Conservation (phyloP, 2,329 filamentous ascomycete genomes). For the Phyllosticta capitalensis region DNA sequence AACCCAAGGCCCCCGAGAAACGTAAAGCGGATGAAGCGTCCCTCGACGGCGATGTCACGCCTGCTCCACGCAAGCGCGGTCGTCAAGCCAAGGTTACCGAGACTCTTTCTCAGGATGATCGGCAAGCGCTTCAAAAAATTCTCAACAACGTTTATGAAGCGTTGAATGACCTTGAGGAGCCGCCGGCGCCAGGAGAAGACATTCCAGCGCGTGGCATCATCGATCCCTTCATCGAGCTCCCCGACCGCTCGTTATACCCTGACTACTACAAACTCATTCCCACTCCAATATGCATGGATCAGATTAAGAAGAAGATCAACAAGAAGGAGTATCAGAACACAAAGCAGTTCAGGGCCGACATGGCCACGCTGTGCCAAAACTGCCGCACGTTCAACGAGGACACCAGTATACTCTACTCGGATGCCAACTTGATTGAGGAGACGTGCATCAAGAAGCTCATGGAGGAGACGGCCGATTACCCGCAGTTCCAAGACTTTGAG, state of each 20-base stretch:
- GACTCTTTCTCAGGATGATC: constrained; percentile 58
- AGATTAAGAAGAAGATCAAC: constrained; percentile 91
- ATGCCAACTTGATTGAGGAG: constrained; percentile 80
- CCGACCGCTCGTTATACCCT: constrained; percentile 78
- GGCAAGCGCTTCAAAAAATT: constrained; percentile 68
- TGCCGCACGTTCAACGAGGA: constrained; percentile 97
- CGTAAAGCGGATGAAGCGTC: constrained; percentile 70
- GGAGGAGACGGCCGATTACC: constrained; percentile 45
- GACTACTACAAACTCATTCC: constrained; percentile 94
- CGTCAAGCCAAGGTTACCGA: constrained; percentile 60
- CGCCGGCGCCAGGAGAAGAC: constrained; percentile 31
- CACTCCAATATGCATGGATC: constrained; percentile 90
- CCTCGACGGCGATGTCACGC: constrained; percentile 50
- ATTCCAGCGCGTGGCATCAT: constrained; percentile 70
- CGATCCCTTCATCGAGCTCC: constrained; percentile 85
- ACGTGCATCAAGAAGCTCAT: constrained; percentile 44
- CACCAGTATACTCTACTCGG: constrained; percentile 79
- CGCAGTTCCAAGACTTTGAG: constrained; percentile 50
- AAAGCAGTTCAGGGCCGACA: constrained; percentile 71
- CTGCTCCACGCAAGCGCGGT: constrained; percentile 57
- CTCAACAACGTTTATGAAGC: constrained; percentile 68
- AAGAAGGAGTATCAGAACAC: constrained; percentile 83
- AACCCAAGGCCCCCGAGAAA: constrained; percentile 67
- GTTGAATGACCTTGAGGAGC: constrained; percentile 74
- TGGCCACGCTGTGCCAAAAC: constrained; percentile 78